Evolutionary conservation across 176 grass and related monocot species (phyloP), one percentile per base, ranked within the genome.

Genomic region (Oryza glaberrima): DNA sequence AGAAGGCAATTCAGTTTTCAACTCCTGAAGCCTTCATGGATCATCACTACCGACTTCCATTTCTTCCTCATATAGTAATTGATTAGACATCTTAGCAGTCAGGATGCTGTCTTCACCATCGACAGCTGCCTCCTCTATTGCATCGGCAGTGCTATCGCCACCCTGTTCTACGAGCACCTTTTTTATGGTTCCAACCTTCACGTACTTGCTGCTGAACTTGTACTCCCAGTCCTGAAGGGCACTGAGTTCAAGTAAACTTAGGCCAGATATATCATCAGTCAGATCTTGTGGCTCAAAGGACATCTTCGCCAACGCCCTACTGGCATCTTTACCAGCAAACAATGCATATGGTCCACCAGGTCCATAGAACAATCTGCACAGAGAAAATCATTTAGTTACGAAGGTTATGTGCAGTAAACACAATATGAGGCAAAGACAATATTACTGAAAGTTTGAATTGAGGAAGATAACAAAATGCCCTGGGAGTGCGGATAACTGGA

Each of bases 311-410:
- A 98, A 79, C 64, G 93, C 91, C 77, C 91, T 92, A 67, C 91
- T 98, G 4, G 91, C 92, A 78, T 98, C 96, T 90, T 78, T 88
- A 67, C 96, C 96, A 19, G 93, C 89, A 80, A 98, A 98, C 32
- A 90, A 70, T 5, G 79, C 91, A 51, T 98, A 95, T 44, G 96
- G 85, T 35, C 93, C 96, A 1, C 89, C 91, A 26, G 96, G 96
- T 75, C 96, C 96, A 78, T 98, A 94, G 76, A 98, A 98, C 93
- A 94, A 83, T 76, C 96, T 95, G 86, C 46, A 92, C 26, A 82
- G 60, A 20, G 66, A 35, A 88, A 51, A 82, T 70, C 11, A 67
- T 49, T 82, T 51, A 78, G 41, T 58, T 34, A 67, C 26, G 76
- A 3, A 3, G 40, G 32, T 28, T 68, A 14, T 71, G 52, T 4